Evolutionary conservation across 1,284 basidiomycete genomes (phyloP), one percentile per base, ranked within the genome.

Genomic region (Laetiporus sulphureus): DNA sequence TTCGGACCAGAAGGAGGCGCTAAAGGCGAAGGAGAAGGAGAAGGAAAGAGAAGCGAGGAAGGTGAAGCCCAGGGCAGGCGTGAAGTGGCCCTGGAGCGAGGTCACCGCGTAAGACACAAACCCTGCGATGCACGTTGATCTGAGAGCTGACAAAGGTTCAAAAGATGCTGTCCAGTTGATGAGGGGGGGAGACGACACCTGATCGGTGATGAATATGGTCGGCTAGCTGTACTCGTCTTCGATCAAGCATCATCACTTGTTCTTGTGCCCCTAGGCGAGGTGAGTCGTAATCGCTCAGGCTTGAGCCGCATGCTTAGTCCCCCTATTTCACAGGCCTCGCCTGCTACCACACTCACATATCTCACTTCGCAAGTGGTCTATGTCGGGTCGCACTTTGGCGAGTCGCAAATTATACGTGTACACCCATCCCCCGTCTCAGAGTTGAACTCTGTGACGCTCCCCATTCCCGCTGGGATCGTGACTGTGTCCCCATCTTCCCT

Each of bases 371-470:
- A 84, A 53, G 64, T 77, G n/a, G 47, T 94, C 11, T 96, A 84
- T 57, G 66, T 93, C 4, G 85, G 90, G 2, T 95, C 92, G 1
- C 83, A 91, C 47, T 71, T 77, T 24, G 91, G 90, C 13, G 83
- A 94, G 58, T 86, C 90, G 0, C 83, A 89, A 48, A 61, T 96
- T 11, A 53, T 95, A 2, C 71, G 73, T 27, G 69, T 92, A 42
- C 68, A 66, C 25, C 52, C 67, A 7, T 63, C 69, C 1, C 68
- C 75, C 1, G 51, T 64, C 25, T 66, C 71, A 5, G 58, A 63
- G 13, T 51, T 64, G n/a, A 66, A 66, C n/a, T 38, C 51, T 2
- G 67, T 68, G 2, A 75, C 75, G 2, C 58, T 84, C 23, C 67
- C 69, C 3, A 72, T 82, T 18, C 71, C 77, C 11, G 36, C 51